These are phyloP conservation scores for Silene noctiflora DNA, from an alignment of 179 eudicot species.

Conservation along the genomic window DNA sequence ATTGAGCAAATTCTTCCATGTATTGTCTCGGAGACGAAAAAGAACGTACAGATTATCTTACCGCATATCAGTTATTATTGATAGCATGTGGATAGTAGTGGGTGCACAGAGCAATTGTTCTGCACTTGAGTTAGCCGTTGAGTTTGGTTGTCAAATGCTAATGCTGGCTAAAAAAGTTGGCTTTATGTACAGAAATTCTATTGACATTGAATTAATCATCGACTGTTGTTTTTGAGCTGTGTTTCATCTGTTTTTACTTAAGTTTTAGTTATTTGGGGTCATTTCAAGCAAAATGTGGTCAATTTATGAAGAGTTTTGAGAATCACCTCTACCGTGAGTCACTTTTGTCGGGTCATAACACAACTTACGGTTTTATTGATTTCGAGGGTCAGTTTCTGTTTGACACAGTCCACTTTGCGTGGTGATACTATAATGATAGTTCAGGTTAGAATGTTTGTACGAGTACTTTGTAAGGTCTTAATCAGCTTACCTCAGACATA, in stretches of 20 bases:
- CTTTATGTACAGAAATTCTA: constrained; percentile 13
- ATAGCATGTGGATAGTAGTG: background rate
- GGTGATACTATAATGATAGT: background rate
- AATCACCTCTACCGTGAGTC: no score
- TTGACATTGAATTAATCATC: background rate
- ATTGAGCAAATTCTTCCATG: background rate
- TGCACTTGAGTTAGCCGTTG: constrained; percentile 4
- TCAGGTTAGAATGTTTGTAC: no score
- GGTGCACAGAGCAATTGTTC: background rate
- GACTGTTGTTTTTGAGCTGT: background rate
- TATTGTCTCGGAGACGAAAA: background rate
- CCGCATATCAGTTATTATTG: background rate
- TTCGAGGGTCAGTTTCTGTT: background rate
- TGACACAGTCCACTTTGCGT: background rate
- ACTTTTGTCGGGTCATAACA: background rate
- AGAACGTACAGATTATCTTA: constrained; percentile 1
- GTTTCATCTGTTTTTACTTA: background rate
- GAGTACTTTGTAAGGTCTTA: no score
- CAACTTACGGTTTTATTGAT: background rate
- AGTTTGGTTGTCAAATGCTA: background rate
- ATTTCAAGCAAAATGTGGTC: background rate
- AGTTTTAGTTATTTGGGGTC: no score
- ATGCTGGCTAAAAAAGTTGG: background rate
- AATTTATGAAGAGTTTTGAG: no score
- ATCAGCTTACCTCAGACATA: no score